Percentiles rank a stretch among this genome's conserved stretches.
These are phyloP conservation scores for Aureobasidium sp. DNA, from an alignment of 2,329 filamentous ascomycete genomes.

Conservation along the genomic window DNA sequence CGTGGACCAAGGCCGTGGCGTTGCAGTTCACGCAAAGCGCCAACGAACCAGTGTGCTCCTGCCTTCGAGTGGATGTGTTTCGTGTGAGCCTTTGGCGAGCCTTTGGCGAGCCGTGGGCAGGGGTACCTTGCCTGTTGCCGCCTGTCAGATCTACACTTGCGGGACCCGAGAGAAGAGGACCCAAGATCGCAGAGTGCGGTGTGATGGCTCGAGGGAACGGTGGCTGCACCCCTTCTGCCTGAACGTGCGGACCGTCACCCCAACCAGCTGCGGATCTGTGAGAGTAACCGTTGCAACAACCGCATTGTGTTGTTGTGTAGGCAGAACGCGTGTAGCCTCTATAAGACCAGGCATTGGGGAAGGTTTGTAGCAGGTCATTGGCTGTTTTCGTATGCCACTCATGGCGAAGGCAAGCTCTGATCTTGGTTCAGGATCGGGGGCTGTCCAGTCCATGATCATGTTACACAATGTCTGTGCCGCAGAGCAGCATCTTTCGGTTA, in stretches of 20 bases:
- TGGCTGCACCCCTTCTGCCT: neutral
- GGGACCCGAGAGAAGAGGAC: neutral
- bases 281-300: neutral
- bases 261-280: neutral
- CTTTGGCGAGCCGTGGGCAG: neutral
- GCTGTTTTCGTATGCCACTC: neutral
- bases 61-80: neutral
- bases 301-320: neutral
- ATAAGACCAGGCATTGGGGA: neutral
- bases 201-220: neutral
- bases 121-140: neutral
- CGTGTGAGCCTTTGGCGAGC: neutral
- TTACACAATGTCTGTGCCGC: slow-evolving; percentile 4
- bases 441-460: neutral
- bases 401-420: neutral
- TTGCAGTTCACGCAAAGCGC: neutral
- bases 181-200: slow-evolving; percentile 1
- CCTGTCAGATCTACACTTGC: slow-evolving; percentile 4
- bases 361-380: neutral
- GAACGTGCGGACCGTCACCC: neutral
- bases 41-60: neutral
- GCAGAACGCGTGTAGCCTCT: neutral
- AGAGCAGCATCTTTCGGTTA: neutral
- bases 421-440: slow-evolving; percentile 9
- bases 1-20: neutral